Percentiles rank a stretch among this genome's conserved stretches.
Conservation (phyloP, 2,329 filamentous ascomycete genomes). For the Nothopassalora personata region DNA sequence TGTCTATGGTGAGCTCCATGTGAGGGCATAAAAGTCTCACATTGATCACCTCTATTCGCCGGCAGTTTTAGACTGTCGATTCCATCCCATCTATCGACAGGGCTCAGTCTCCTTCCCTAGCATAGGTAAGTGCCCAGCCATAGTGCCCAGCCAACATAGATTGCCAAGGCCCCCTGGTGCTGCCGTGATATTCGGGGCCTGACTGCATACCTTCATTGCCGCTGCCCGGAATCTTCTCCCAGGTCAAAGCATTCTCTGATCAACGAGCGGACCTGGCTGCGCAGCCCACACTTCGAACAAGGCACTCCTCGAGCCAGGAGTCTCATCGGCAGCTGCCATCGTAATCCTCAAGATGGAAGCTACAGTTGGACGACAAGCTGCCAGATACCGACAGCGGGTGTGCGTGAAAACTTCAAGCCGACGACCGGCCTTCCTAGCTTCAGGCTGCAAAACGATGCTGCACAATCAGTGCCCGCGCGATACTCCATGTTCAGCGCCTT, state of each 20-base stretch:
- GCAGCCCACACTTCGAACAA: not conserved
- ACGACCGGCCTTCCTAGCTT: not conserved
- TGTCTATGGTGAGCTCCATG: too few relatives aligned
- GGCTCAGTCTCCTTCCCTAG: not conserved
- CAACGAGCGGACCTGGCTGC: not conserved
- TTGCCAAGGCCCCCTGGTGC: not conserved
- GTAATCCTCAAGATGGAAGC: not conserved
- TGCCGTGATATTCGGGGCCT: not conserved
- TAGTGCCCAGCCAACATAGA: not conserved
- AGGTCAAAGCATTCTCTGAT: not conserved
- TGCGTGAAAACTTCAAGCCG: not conserved
- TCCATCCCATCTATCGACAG: not conserved
- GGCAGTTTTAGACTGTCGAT: too few relatives aligned
- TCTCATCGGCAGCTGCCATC: not conserved
- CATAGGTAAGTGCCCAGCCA: not conserved
- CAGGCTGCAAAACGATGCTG: not conserved
- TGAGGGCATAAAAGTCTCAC: too few relatives aligned
- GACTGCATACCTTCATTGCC: not conserved
- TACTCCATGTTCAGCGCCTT: not conserved
- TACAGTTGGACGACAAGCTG: not conserved
- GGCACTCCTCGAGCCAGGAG: not conserved
- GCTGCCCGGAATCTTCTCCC: not conserved
- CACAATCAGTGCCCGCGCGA: not conserved
- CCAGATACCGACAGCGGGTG: not conserved
- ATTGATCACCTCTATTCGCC: too few relatives aligned